Evolutionary conservation across 1,139 yeast genomes (phyloP).

Genomic region (Suhomyces panamericanus): DNA sequence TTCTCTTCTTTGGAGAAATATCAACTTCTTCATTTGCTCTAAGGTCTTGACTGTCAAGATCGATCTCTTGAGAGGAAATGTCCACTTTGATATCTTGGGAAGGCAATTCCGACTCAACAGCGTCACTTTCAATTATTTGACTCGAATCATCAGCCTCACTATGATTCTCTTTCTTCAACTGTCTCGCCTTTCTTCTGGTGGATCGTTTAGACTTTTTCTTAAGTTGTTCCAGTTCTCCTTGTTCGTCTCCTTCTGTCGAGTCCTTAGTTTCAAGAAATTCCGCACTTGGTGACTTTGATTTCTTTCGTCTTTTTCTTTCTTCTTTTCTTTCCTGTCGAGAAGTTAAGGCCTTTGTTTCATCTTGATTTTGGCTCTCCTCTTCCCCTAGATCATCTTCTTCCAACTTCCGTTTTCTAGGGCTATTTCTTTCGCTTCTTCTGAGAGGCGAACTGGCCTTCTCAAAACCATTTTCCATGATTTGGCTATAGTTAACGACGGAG

Average conservation of each 20-base stretch:
- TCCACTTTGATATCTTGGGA: not conserved
- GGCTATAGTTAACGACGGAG: constrained; percentile 5
- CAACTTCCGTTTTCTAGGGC: constrained; percentile 1
- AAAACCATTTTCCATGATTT: constrained; percentile 14
- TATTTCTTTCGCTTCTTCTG: constrained; percentile 4
- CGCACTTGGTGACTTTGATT: not conserved
- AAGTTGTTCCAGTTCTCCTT: not conserved
- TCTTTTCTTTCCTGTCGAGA: not conserved
- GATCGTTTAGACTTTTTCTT: not conserved
- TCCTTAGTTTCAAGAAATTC: not conserved
- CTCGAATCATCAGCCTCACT: not conserved
- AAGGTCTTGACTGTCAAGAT: not conserved
- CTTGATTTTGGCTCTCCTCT: not conserved
- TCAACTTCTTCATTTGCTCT: no score
- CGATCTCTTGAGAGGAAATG: not conserved
- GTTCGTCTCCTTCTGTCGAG: not conserved
- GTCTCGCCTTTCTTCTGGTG: not conserved
- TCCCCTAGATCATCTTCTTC: not conserved
- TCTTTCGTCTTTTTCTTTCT: not conserved
- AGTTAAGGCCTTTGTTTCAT: no score
- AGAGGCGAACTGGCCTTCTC: not conserved
- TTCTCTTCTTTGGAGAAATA: not conserved
- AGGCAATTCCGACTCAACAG: not conserved
- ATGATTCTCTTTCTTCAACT: not conserved
- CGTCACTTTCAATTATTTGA: not conserved